A percentile compares a stretch with the other conserved stretches of the same genome.
These are phyloP conservation scores for Agrocybe pediades DNA, from an alignment of 768 basidiomycete genomes.

Conservation along the genomic window DNA sequence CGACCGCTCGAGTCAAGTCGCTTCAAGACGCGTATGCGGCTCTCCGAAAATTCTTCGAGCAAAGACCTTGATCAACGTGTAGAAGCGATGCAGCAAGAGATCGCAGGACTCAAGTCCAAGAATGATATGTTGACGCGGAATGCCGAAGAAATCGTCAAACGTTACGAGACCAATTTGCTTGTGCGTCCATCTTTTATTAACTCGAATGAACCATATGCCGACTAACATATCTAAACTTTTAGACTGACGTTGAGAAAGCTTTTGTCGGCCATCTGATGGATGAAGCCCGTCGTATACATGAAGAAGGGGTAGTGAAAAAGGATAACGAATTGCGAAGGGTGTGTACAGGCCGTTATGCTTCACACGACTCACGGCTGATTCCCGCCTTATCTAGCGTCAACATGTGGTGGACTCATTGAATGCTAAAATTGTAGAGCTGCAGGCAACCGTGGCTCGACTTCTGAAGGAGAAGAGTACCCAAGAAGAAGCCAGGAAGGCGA, in stretches of 20 bases:
- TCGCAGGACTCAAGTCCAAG: conserved; percentile 20
- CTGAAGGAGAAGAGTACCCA: conserved; percentile 31
- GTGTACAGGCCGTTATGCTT: conserved; percentile 8
- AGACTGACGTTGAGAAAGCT: conserved; percentile 53
- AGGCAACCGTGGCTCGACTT: conserved; percentile 45
- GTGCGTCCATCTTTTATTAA: conserved; percentile 30
- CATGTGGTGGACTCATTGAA: conserved; percentile 45
- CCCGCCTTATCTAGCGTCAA: conserved; percentile 42
- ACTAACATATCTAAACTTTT: conserved; percentile 1
- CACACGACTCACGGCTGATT: conserved; percentile 5
- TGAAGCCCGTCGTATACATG: conserved; percentile 47
- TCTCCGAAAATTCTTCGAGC: conserved; percentile 1
- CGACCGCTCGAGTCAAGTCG: not conserved
- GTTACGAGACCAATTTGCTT: conserved; percentile 49
- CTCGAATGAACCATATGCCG: not conserved
- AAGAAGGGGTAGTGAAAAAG: conserved; percentile 54
- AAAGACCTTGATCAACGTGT: not conserved
- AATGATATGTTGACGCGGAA: conserved; percentile 26
- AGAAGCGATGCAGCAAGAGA: conserved; percentile 12
- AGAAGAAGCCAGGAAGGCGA: conserved; percentile 27
- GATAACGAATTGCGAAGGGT: conserved; percentile 59
- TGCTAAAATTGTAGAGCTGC: conserved; percentile 44
- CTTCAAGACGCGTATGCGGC: conserved; percentile 12
- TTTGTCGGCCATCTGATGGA: conserved; percentile 48
- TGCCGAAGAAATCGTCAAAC: conserved; percentile 30